Conservation (phyloP, 2,329 filamentous ascomycete species). For the Fusarium burgessii region DNA sequence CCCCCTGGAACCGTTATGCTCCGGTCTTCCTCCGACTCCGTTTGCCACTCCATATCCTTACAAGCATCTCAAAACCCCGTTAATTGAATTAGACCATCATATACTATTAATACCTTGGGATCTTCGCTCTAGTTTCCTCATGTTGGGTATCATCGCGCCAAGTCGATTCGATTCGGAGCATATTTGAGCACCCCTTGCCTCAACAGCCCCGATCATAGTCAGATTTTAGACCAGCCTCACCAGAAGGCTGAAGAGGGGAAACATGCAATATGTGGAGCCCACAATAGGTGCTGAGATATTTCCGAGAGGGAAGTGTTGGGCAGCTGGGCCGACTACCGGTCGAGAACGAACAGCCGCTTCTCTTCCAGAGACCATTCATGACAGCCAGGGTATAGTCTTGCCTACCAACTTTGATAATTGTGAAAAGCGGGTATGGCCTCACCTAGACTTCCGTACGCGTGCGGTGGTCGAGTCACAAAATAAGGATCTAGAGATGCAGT, state of each 20-base stretch:
- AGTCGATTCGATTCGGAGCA: neutral
- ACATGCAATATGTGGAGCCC: no score
- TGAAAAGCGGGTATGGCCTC: neutral
- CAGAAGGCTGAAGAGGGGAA: neutral
- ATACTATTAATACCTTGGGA: neutral
- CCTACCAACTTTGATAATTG: no score
- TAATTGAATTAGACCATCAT: neutral
- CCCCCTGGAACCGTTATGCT: neutral
- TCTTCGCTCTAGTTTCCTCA: neutral
- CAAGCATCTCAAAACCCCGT: neutral
- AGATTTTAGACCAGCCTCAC: conserved; percentile 4
- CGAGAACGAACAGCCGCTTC: neutral
- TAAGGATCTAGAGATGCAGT: neutral
- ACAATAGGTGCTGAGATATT: neutral
- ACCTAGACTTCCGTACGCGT: neutral
- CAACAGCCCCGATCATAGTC: neutral
- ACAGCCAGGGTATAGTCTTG: no score
- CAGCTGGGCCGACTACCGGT: neutral
- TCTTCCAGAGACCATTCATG: no score
- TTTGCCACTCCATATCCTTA: no score
- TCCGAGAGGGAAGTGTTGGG: rapidly evolving
- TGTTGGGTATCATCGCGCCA: neutral
- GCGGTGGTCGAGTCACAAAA: neutral
- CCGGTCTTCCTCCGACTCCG: neutral
- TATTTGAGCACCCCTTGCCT: neutral